Evolutionary conservation across 2,329 filamentous ascomycete genomes (phyloP).

Genomic region (Xylariomycetidae sp.): DNA sequence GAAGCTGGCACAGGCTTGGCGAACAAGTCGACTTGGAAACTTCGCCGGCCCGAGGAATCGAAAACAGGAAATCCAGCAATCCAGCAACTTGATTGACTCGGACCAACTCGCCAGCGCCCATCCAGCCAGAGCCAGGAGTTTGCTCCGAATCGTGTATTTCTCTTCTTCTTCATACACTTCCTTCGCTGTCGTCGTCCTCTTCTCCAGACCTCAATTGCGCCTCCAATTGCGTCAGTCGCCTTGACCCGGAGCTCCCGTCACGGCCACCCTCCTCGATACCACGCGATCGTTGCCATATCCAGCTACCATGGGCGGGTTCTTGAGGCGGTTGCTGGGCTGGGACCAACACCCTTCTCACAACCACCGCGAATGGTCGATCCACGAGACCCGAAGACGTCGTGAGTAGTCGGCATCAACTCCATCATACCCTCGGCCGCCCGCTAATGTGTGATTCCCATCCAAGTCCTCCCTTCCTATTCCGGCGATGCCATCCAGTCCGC

Average conservation of each 20-base stretch:
- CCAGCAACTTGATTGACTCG: too few species aligned
- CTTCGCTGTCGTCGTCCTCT: too few species aligned
- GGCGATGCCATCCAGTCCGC: slow-evolving; percentile 56
- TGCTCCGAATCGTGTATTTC: too few species aligned
- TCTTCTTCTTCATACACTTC: too few species aligned
- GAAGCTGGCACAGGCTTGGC: too few species aligned
- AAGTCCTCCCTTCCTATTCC: slow-evolving; percentile 61
- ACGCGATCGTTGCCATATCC: not conserved
- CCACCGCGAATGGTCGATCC: slow-evolving; percentile 31
- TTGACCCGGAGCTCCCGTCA: not conserved
- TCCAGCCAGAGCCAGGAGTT: too few species aligned
- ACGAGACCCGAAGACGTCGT: slow-evolving; percentile 40
- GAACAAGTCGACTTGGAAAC: too few species aligned
- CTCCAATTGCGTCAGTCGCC: not conserved
- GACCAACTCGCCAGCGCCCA: too few species aligned
- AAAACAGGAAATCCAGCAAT: too few species aligned
- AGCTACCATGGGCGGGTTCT: slow-evolving; percentile 26
- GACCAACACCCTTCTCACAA: slow-evolving; percentile 26
- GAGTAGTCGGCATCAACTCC: slow-evolving; percentile 16
- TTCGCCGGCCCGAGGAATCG: too few species aligned
- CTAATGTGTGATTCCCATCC: slow-evolving; percentile 1
- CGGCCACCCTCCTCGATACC: not conserved
- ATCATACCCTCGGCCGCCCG: not conserved
- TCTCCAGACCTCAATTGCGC: slow-evolving; percentile 1
- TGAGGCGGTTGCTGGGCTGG: slow-evolving; percentile 29